These are phyloP conservation scores for Verticillium tricorpus DNA, from an alignment of 2,329 filamentous ascomycete species.

Conservation along the genomic window DNA sequence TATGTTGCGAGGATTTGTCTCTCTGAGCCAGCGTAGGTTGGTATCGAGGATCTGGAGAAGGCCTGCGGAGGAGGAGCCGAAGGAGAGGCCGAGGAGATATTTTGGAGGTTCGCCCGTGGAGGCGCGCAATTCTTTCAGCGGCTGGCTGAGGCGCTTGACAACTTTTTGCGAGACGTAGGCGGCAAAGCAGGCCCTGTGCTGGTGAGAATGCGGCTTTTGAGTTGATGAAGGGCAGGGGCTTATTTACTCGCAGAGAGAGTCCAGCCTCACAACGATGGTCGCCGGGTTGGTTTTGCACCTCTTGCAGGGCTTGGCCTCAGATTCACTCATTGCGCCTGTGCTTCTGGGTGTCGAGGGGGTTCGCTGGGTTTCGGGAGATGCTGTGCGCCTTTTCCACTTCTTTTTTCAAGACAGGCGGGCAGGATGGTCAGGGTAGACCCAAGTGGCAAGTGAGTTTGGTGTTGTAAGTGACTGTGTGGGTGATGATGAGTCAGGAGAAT, in stretches of 20 bases:
- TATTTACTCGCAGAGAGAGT: conserved; percentile 20
- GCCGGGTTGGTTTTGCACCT: conserved; percentile 17
- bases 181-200: conserved; percentile 60
- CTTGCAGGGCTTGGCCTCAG: conserved; percentile 10
- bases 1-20: conserved; percentile 57
- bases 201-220: conserved; percentile 5
- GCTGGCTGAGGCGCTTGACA: conserved; percentile 61
- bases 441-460: neutral
- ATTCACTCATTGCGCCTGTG: conserved; percentile 4
- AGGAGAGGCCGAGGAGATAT: conserved; percentile 76
- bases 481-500: neutral
- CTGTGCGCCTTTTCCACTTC: too few relatives aligned
- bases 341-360: too few relatives aligned
- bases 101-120: conserved; percentile 27
- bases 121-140: conserved; percentile 44
- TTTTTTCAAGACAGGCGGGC: neutral
- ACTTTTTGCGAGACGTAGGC: conserved; percentile 75
- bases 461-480: neutral
- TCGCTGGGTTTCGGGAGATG: too few relatives aligned
- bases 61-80: conserved; percentile 74
- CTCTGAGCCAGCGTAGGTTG: conserved; percentile 61
- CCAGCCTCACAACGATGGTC: conserved; percentile 15
- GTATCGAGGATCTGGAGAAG: conserved; percentile 72
- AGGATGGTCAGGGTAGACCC: neutral
- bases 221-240: conserved; percentile 1